Evolutionary conservation across 164 flowering plant species (phyloP).

Genomic region (Dillenia suffruticosa): DNA sequence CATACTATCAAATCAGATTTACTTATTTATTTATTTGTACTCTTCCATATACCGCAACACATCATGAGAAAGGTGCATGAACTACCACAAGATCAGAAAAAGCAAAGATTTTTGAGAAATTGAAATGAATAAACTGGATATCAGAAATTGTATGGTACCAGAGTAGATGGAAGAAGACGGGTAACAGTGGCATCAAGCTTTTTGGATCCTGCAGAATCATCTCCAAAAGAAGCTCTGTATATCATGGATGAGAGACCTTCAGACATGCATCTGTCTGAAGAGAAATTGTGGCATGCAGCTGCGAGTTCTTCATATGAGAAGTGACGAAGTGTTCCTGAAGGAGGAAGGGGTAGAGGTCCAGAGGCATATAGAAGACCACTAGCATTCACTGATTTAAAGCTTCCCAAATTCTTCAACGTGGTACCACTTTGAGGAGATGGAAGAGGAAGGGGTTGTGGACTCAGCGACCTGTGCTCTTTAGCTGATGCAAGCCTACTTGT

Average conservation of each 20-base stretch:
- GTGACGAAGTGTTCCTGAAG: slow-evolving; percentile 45
- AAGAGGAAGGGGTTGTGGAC: slow-evolving; percentile 92
- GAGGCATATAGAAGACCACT: slow-evolving; percentile 66
- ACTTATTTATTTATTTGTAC: too few relatives aligned
- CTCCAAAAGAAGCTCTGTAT: slow-evolving; percentile 83
- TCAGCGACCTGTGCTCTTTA: slow-evolving; percentile 44
- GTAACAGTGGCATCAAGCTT: slow-evolving; percentile 87
- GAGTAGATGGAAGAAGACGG: slow-evolving; percentile 64
- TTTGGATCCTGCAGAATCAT: slow-evolving; percentile 54
- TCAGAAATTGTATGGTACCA: slow-evolving; percentile 41
- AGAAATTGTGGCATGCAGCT: slow-evolving; percentile 70
- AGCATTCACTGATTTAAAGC: slow-evolving; percentile 53
- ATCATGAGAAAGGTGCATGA: too few relatives aligned
- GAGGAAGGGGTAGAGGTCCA: slow-evolving; percentile 92
- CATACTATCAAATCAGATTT: too few relatives aligned
- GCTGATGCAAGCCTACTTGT: slow-evolving; percentile 31
- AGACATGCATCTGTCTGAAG: slow-evolving; percentile 74
- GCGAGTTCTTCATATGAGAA: slow-evolving; percentile 78
- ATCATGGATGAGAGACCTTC: slow-evolving; percentile 74
- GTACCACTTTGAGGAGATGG: slow-evolving; percentile 61
- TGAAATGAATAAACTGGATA: background rate
- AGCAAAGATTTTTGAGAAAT: too few relatives aligned
- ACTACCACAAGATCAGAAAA: too few relatives aligned
- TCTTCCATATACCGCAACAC: too few relatives aligned
- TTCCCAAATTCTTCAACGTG: slow-evolving; percentile 45